phyloP scores from a whole-genome alignment of 352 stramenopile genomes.

The Phytophthora macrochlamydospora region DNA sequence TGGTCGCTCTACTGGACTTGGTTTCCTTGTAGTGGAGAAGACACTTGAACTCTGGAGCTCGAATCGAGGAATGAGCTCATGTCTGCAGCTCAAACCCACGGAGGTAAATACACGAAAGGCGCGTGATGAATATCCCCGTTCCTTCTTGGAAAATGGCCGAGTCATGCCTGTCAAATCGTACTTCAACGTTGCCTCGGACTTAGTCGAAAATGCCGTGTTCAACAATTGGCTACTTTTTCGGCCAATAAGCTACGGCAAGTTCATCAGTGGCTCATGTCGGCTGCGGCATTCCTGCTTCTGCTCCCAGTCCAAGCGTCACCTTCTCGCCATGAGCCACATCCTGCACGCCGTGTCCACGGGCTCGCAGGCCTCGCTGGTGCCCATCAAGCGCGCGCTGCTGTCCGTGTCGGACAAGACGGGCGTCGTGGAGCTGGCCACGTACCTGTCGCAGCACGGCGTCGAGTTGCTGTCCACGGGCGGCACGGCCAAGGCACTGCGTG shows the following conservation, averaged over 20 bases:
- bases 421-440: conserved; percentile 97
- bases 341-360: conserved; percentile 76
- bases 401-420: conserved; percentile 99
- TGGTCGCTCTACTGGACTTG: background rate
- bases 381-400: conserved; percentile 96
- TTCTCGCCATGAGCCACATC: conserved; percentile 75
- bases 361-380: conserved; percentile 80
- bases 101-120: too few relatives aligned
- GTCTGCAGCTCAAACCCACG: background rate
- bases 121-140: background rate
- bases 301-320: conserved; percentile 3
- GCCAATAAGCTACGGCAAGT: background rate
- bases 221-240: background rate
- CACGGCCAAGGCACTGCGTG: conserved; percentile 96
- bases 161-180: background rate
- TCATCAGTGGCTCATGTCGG: background rate
- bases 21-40: background rate
- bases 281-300: conserved; percentile 12
- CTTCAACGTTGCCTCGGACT: too few relatives aligned
- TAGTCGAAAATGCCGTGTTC: background rate
- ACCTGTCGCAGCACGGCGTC: conserved; percentile 92
- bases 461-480: conserved; percentile 98
- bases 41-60: background rate
- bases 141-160: background rate
- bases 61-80: background rate